Percentiles rank a stretch among this genome's conserved stretches.
Conservation (phyloP, 1,284 basidiomycete species). For the Leccinum glutinopallens region DNA sequence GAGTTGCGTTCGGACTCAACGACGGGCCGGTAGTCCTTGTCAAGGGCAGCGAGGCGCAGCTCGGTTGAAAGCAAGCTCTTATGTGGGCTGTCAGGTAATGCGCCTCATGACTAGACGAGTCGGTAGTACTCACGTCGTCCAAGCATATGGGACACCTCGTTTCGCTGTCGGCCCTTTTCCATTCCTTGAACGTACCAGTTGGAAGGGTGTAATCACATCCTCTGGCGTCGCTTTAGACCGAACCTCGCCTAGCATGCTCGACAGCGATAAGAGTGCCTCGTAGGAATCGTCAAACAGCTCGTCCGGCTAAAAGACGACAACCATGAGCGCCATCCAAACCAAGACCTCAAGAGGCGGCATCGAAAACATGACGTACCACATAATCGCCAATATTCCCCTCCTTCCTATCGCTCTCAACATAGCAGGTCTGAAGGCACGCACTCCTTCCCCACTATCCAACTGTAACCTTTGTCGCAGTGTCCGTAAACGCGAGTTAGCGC, state of each 20-base stretch:
- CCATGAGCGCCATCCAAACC: conserved; percentile 9
- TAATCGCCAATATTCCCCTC: conserved; percentile 56
- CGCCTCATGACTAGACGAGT: not conserved
- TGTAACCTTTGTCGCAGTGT: conserved; percentile 32
- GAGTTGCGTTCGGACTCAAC: conserved; percentile 66
- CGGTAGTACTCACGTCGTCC: conserved; percentile 63
- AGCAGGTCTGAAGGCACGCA: conserved; percentile 27
- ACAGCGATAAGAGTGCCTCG: conserved; percentile 62
- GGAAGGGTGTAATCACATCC: conserved; percentile 59
- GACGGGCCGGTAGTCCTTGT: conserved; percentile 46
- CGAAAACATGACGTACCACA: conserved; percentile 44
- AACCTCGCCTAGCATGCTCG: conserved; percentile 61
- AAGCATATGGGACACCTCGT: conserved; percentile 76
- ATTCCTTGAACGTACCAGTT: conserved; percentile 64
- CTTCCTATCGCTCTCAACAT: conserved; percentile 32
- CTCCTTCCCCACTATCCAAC: conserved; percentile 24
- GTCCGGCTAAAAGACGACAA: conserved; percentile 50
- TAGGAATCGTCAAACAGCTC: conserved; percentile 74
- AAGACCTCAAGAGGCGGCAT: not conserved
- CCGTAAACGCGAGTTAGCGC: conserved; percentile 25
- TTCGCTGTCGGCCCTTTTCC: conserved; percentile 63
- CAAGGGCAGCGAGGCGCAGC: conserved; percentile 41
- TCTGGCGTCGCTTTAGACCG: conserved; percentile 62
- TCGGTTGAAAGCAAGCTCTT: conserved; percentile 29
- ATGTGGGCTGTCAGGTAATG: conserved; percentile 26